Base-by-base conservation (phyloP, 1,284 basidiomycete genomes). In the Irpex sp. region DNA sequence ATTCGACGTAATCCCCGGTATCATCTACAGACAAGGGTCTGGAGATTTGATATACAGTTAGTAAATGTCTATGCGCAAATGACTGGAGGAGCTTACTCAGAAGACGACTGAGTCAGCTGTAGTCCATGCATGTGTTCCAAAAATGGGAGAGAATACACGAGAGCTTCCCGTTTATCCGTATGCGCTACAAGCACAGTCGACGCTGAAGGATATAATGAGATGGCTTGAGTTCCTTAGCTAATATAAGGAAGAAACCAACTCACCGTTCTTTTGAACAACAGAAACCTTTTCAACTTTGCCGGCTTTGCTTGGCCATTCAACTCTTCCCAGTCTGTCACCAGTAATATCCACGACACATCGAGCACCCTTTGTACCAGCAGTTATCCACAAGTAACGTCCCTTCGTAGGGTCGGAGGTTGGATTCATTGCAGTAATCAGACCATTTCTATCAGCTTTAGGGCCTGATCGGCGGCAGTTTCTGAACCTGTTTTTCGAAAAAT, bases 61-160 rank as follows among this genome's bases (percentile, higher is more conserved):
- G 2, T 56, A 14, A 45, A 36, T 8, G 33, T 54, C 62, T 48
- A 14, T 4, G 56, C 10, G 23, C 49, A 19, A 16, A 10, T 48
- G n/a, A n/a, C 2, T 16, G 49, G 10, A 39, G 23, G 9, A 33
- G 33, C 42, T 72, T 68, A 87, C 85, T 76, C 70, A 23, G 75
- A 69, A 12, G 77, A 75, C 3, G 71, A 64, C 0, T 71, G 67
- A 0, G 81, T 78, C 2, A 85, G 71, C 56, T 80, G 73, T 39
- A 85, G 63, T 0, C 78, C 80, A 66, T 84, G 78, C 35, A 89
- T 67, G 47, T 76, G 73, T 66, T 89, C 85, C 28, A 90, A 77
- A 66, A 80, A 77, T 2, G 91, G 91, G 8, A 93, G 75, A 0
- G 89, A 85, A 74, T 91, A 93, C 10, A 87, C 77, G 6, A 86